These are phyloP conservation scores for Pseudogymnoascus sp. DNA, from an alignment of 2,329 filamentous ascomycete species.

Conservation along the genomic window DNA sequence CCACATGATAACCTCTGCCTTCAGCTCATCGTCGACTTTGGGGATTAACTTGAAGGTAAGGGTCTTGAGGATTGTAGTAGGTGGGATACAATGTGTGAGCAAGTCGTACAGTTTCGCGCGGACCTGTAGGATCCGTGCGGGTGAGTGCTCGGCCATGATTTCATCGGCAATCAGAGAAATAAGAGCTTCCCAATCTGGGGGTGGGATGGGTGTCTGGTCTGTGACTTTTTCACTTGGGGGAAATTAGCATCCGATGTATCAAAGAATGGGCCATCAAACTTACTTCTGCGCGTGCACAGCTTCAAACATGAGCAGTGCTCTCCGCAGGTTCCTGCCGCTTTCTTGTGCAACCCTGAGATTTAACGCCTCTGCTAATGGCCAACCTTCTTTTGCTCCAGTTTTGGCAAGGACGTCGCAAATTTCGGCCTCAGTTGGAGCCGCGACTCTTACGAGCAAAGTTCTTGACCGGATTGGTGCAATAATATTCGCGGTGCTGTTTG, in stretches of 20 bases:
- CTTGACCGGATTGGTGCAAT: conserved; percentile 95
- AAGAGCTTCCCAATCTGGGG: conserved; percentile 93
- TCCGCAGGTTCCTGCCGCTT: conserved; percentile 81
- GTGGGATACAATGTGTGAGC: conserved; percentile 91
- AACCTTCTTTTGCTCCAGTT: conserved; percentile 70
- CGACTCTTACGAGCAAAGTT: conserved; percentile 83
- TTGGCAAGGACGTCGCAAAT: conserved; percentile 69
- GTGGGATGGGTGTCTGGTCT: conserved; percentile 81
- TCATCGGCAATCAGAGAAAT: conserved; percentile 85
- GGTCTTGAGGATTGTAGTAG: conserved; percentile 88
- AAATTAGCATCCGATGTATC: conserved; percentile 24
- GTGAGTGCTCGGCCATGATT: conserved; percentile 89
- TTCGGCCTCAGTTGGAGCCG: conserved; percentile 76
- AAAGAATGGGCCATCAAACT: conserved; percentile 23
- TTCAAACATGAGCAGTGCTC: conserved; percentile 92
- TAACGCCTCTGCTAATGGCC: conserved; percentile 63
- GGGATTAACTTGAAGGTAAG: conserved; percentile 87
- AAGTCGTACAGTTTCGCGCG: conserved; percentile 94
- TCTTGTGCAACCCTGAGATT: conserved; percentile 82
- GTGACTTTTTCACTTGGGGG: conserved; percentile 71
- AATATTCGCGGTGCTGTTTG: conserved; percentile 95
- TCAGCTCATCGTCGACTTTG: conserved; percentile 79
- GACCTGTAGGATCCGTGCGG: conserved; percentile 76
- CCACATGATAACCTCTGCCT: conserved; percentile 90
- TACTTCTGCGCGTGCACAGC: conserved; percentile 96